Percentiles rank a stretch among this genome's conserved stretches.
phyloP scores from a whole-genome alignment of 768 basidiomycete genomes.

The Tubosaeta sp. region DNA sequence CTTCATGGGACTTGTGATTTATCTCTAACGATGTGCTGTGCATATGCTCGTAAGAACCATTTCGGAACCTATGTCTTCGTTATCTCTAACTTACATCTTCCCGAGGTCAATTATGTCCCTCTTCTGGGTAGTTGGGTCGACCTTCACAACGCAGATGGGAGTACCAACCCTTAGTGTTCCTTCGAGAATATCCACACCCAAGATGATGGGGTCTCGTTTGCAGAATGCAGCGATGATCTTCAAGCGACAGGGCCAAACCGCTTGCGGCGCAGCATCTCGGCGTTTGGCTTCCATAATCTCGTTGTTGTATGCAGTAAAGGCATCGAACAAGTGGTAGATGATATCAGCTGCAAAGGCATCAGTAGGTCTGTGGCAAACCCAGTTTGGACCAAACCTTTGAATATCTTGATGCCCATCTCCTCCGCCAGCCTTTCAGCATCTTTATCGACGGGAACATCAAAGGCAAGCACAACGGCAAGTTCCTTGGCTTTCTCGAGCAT shows the following conservation, averaged over 20 bases:
- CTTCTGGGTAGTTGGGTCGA: conserved; percentile 83
- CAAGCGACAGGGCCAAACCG: conserved; percentile 94
- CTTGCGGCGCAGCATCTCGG: conserved; percentile 86
- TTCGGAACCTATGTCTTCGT: background rate
- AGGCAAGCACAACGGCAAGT: conserved; percentile 91
- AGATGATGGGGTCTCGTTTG: conserved; percentile 95
- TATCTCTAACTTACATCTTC: conserved; percentile 67
- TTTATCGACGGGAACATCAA: conserved; percentile 92
- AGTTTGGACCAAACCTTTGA: conserved; percentile 67
- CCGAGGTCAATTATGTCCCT: conserved; percentile 90
- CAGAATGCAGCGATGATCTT: conserved; percentile 92
- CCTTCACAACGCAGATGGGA: conserved; percentile 90
- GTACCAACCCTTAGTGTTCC: conserved; percentile 89
- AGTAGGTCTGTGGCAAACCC: background rate
- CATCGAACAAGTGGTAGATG: conserved; percentile 96
- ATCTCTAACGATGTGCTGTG: conserved; percentile 91
- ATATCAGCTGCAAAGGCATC: conserved; percentile 70
- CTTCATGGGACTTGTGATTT: conserved; percentile 87
- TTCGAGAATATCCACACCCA: conserved; percentile 95
- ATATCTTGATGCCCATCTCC: conserved; percentile 90
- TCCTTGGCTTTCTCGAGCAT: conserved; percentile 98
- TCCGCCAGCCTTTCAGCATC: conserved; percentile 90
- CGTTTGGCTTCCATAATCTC: conserved; percentile 92
- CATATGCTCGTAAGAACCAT: conserved; percentile 1
- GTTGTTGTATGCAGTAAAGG: conserved; percentile 90